Conservation (phyloP, 305 asterid genomes). For the Ilex paraguariensis region DNA sequence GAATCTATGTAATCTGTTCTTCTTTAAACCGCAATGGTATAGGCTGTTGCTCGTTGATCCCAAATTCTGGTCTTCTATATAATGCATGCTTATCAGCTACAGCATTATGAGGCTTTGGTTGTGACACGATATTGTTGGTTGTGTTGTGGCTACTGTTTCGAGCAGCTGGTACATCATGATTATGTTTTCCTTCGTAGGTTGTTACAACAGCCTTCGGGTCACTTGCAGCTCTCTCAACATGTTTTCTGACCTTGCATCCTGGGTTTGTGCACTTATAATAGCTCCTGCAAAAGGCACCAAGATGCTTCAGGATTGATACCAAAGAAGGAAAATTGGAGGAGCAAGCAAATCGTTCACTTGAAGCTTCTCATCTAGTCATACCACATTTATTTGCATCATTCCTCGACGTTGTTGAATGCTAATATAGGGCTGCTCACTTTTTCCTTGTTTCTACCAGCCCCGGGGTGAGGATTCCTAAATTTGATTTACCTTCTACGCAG, state of each 20-base stretch:
- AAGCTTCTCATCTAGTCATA: too few species aligned
- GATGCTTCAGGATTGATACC: too few species aligned
- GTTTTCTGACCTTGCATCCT: too few species aligned
- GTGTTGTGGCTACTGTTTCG: conserved; percentile 59
- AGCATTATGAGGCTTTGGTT: conserved; percentile 39
- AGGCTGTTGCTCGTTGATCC: conserved; percentile 46
- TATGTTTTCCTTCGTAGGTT: conserved; percentile 87
- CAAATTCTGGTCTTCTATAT: conserved; percentile 30
- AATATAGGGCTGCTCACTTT: too few species aligned
- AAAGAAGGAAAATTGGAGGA: too few species aligned
- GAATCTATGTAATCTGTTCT: conserved; percentile 47
- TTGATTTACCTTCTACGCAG: too few species aligned
- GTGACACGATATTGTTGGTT: conserved; percentile 33
- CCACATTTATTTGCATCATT: too few species aligned
- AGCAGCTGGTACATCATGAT: conserved; percentile 77
- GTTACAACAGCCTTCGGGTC: conserved; percentile 87
- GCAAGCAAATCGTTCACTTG: too few species aligned
- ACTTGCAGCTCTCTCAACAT: conserved; percentile 45
- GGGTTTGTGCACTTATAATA: conserved; percentile 7
- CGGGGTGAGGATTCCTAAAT: too few species aligned
- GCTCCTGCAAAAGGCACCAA: conserved; percentile 16
- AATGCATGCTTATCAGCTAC: conserved; percentile 24
- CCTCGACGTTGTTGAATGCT: too few species aligned
- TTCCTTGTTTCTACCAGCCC: too few species aligned
- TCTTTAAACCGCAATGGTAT: conserved; percentile 63